phyloP scores from a whole-genome alignment of 2,329 filamentous ascomycete species.

The Sporothrix sp. region DNA sequence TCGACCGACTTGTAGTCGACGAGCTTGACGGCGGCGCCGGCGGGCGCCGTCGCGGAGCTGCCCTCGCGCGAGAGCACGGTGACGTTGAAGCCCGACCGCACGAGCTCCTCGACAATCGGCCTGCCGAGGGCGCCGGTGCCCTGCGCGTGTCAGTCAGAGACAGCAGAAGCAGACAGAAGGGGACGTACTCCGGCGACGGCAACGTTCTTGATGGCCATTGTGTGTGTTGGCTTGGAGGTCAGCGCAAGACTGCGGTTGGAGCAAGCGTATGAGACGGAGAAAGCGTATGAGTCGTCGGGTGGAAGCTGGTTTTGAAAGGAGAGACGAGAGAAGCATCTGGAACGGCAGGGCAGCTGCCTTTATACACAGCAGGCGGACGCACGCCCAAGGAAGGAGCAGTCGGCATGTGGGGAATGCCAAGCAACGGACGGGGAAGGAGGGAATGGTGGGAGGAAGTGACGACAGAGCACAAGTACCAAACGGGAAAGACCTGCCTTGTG shows the following conservation, averaged over 20 bases:
- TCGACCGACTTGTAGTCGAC: constrained; percentile 34
- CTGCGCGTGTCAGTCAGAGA: constrained; percentile 16
- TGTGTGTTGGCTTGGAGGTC: too few species aligned
- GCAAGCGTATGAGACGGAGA: too few species aligned
- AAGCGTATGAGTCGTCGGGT: too few species aligned
- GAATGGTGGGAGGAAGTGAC: too few species aligned
- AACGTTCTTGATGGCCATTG: constrained; percentile 26
- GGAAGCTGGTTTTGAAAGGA: too few species aligned
- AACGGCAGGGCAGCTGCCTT: too few species aligned
- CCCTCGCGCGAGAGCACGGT: constrained; percentile 40
- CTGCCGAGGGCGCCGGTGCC: constrained; percentile 27
- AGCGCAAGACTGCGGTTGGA: too few species aligned
- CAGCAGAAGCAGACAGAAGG: not conserved
- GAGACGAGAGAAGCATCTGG: too few species aligned
- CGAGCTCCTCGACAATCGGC: constrained; percentile 24
- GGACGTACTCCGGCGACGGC: constrained; percentile 28
- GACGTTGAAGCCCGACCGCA: constrained; percentile 34
- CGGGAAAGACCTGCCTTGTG: not conserved
- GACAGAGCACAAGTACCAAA: not conserved
- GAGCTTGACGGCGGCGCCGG: constrained; percentile 29
- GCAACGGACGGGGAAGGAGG: too few species aligned
- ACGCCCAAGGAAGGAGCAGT: too few species aligned
- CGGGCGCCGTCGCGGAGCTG: constrained; percentile 29
- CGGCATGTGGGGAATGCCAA: too few species aligned
- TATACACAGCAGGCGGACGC: too few species aligned